Evolutionary conservation across 2,329 filamentous ascomycete species (phyloP).

Genomic region (Cryphonectria radicalis): DNA sequence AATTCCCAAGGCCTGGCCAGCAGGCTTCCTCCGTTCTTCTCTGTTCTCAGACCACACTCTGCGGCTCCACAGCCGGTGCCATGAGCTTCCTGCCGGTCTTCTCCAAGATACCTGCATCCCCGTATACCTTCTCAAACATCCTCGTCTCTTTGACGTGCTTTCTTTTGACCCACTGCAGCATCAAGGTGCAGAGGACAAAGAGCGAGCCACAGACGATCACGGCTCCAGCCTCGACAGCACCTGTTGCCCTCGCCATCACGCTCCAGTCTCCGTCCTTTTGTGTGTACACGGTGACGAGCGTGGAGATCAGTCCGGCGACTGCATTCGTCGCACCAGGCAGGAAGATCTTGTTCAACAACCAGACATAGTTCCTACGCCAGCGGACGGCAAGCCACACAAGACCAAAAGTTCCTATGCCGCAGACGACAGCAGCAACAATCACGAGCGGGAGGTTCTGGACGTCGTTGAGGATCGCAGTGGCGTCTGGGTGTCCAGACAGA

Average conservation of each 20-base stretch:
- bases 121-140: constrained; percentile 15
- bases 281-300: constrained; percentile 54
- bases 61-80: constrained; percentile 19
- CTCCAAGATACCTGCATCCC: constrained; percentile 12
- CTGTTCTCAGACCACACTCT: constrained; percentile 13
- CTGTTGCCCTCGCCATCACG: constrained; percentile 22
- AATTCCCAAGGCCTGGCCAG: neutral
- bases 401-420: constrained; percentile 45
- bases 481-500: constrained; percentile 7
- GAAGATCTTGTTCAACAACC: constrained; percentile 57
- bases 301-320: constrained; percentile 54
- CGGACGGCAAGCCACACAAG: constrained; percentile 48
- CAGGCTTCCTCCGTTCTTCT: neutral
- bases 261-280: constrained; percentile 50
- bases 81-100: constrained; percentile 16
- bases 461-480: neutral
- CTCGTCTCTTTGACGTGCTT: constrained; percentile 21
- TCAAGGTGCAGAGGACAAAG: constrained; percentile 13
- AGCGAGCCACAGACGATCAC: constrained; percentile 17
- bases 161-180: constrained; percentile 23
- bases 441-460: constrained; percentile 40
- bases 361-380: constrained; percentile 55
- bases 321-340: constrained; percentile 51
- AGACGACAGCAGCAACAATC: constrained; percentile 50
- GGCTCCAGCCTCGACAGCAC: constrained; percentile 32